Evolutionary conservation across 2,329 filamentous ascomycete genomes (phyloP).

Genomic region (Botrytis fragariae): DNA sequence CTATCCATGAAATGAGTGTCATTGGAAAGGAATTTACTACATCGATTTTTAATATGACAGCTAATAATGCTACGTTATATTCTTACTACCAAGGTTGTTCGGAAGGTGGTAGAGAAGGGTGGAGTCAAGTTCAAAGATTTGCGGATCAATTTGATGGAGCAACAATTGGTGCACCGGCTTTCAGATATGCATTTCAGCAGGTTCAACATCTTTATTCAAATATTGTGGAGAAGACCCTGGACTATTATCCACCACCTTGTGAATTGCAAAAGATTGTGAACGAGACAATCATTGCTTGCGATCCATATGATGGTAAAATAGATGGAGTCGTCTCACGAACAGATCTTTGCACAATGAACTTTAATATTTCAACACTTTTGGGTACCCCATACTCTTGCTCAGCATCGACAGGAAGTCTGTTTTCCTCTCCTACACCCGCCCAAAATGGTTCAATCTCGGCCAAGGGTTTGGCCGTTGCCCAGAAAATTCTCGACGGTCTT

Average conservation of each 20-base stretch:
- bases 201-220: constrained; percentile 43
- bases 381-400: constrained; percentile 48
- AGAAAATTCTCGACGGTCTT: constrained; percentile 40
- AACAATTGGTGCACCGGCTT: constrained; percentile 47
- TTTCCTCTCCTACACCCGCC: constrained; percentile 23
- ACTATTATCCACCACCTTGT: constrained; percentile 45
- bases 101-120: constrained; percentile 48
- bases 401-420: constrained; percentile 27
- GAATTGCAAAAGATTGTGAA: constrained; percentile 53
- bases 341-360: constrained; percentile 47
- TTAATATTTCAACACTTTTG: constrained; percentile 46
- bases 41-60: constrained; percentile 41
- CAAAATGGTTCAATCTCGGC: constrained; percentile 29
- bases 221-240: constrained; percentile 42
- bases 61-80: constrained; percentile 23
- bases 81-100: constrained; percentile 19
- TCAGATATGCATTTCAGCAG: constrained; percentile 48
- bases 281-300: constrained; percentile 53
- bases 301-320: constrained; percentile 52
- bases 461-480: constrained; percentile 39
- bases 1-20: constrained; percentile 40
- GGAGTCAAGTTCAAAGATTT: constrained; percentile 45
- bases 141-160: constrained; percentile 46
- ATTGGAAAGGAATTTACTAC: constrained; percentile 46
- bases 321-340: constrained; percentile 53